Base-by-base conservation (phyloP, 345 rosid genomes). In the Pistacia integerrima region DNA sequence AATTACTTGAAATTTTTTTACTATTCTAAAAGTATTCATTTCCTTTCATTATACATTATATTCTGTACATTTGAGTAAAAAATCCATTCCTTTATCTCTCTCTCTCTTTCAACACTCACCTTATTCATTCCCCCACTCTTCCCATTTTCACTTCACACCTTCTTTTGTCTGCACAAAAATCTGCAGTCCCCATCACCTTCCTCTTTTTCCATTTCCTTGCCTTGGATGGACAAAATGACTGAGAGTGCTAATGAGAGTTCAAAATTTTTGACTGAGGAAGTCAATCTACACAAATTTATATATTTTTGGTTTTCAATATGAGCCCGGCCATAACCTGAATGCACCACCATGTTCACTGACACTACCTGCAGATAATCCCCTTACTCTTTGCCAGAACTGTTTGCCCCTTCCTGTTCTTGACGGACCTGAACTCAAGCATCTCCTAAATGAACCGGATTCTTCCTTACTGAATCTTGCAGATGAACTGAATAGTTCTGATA, bases 371-470 rank as follows among this genome's bases (percentile, higher is more conserved):
- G 86, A 88, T 73, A 87, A 74, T 77, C 90, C 83, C 80, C 90
- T 86, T 80, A 87, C 73, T 72, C 82, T 90, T 79, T 89, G 89
- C 92, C 96, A 88, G 30, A 90, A 89, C 58, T 65, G 79, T 64
- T 80, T 79, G 64, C 98, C 90, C 67, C 84, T 67, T 46, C 89
- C 89, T 0, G 83, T 79, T 72, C 69, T 84, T 84, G 90, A 36
- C 0, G 94, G 97, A 72, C 99, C 98, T 0, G 97, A 96, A 76
- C 87, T 93, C 5, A 94, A 88, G 61, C 82, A 80, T 78, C 91
- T 87, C 82, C 92, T 83, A 59, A 88, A 83, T 1, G 90, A 88
- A 56, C 81, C 87, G 0, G 87, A 80, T 20, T 52, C 72, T 62
- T 83, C 80, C 78, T 85, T 79, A 5, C 87, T 81, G 56, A 72